These are phyloP conservation scores for Schrenkiella parvula DNA, from an alignment of 345 rosid species.

Conservation along the genomic window DNA sequence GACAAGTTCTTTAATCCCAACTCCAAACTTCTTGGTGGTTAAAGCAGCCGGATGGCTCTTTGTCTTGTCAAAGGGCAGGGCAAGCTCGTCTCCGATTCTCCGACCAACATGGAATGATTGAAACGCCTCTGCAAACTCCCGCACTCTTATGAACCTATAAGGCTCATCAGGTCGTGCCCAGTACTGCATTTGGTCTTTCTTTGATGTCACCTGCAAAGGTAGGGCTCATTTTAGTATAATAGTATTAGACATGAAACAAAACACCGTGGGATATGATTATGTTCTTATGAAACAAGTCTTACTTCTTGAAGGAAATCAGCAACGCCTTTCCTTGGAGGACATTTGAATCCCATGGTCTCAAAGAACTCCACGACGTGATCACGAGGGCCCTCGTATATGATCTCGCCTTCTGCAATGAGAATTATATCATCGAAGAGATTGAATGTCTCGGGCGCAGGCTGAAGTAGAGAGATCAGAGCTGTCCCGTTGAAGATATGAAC, in stretches of 20 bases:
- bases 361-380: constrained; percentile 60
- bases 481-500: constrained; percentile 59
- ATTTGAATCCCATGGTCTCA: constrained; percentile 61
- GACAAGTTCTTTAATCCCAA: constrained; percentile 49
- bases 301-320: constrained; percentile 90
- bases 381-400: constrained; percentile 79
- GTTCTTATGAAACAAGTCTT: constrained; percentile 18
- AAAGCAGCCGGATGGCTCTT: constrained; percentile 79
- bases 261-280: background rate
- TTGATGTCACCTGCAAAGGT: constrained; percentile 65
- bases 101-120: constrained; percentile 55
- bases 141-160: constrained; percentile 53
- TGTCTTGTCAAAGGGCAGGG: constrained; percentile 48
- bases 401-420: constrained; percentile 64
- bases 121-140: constrained; percentile 68
- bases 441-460: constrained; percentile 83
- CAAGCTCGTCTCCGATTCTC: constrained; percentile 45
- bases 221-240: background rate
- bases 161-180: constrained; percentile 58
- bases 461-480: constrained; percentile 75
- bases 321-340: constrained; percentile 70
- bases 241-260: constrained; percentile 5
- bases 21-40: constrained; percentile 53
- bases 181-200: constrained; percentile 76
- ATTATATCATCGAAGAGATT: constrained; percentile 72